Conservation (phyloP, 257 asterid genomes). For the Scutellaria galericulata region DNA sequence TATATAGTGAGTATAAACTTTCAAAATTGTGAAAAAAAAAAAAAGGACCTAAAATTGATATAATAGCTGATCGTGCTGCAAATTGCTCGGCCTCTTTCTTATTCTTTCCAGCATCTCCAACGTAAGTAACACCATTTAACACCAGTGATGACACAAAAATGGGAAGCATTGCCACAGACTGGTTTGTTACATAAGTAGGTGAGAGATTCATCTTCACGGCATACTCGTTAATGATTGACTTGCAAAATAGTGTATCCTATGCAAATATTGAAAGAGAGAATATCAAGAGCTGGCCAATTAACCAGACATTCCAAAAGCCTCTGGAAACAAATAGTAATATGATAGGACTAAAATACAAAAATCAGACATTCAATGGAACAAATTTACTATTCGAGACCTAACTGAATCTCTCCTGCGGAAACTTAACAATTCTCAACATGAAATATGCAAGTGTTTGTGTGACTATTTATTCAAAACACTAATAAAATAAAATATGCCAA, state of each 20-base stretch:
- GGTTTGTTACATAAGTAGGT: conserved; percentile 50
- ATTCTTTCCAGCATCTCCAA: conserved; percentile 52
- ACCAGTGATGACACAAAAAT: conserved; percentile 47
- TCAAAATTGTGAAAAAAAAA: background rate
- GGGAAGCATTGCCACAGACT: conserved; percentile 36
- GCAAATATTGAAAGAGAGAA: background rate
- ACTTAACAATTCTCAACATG: no score
- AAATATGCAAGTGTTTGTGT: no score
- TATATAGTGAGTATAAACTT: background rate
- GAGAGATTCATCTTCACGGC: conserved; percentile 44
- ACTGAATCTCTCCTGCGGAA: no score
- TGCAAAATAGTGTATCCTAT: conserved; percentile 58
- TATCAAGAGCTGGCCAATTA: background rate
- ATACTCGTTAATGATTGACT: conserved; percentile 59
- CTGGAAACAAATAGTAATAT: background rate
- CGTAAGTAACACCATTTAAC: conserved; percentile 48
- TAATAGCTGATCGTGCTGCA: conserved; percentile 69
- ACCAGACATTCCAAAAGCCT: background rate
- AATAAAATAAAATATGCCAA: no score
- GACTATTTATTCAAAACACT: no score
- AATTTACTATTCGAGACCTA: no score
- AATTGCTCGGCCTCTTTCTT: conserved; percentile 73
- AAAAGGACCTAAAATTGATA: conserved; percentile 54
- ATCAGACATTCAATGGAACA: no score
- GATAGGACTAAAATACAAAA: no score